Percentiles rank a stretch among this genome's conserved stretches.
Conservation (phyloP, 805 yeast genomes). For the Metschnikowia santaceciliae region DNA sequence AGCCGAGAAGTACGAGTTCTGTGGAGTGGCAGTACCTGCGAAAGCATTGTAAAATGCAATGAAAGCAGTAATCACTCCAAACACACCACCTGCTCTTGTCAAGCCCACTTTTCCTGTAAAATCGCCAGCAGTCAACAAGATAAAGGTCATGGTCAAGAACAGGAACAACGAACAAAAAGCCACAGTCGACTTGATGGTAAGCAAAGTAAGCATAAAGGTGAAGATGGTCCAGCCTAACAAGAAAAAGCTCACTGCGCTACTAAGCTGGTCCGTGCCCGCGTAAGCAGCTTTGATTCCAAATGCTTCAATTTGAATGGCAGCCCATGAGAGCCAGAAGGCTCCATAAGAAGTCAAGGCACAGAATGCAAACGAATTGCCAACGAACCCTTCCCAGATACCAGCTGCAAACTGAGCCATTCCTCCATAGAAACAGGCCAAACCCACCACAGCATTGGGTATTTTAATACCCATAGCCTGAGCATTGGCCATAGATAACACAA, state of each 20-base stretch:
- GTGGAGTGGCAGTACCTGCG: conserved; percentile 34
- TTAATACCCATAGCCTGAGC: conserved; percentile 20
- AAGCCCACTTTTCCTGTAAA: conserved; percentile 24
- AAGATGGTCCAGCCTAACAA: conserved; percentile 40
- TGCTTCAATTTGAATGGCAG: conserved; percentile 53
- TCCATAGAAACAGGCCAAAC: conserved; percentile 19
- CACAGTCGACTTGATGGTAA: conserved; percentile 37
- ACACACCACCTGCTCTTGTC: conserved; percentile 38
- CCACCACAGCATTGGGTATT: conserved; percentile 14
- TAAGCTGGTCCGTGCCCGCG: conserved; percentile 24
- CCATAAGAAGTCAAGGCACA: conserved; percentile 35
- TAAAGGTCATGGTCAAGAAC: conserved; percentile 30
- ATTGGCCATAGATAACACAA: conserved; percentile 18
- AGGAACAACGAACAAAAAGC: conserved; percentile 33
- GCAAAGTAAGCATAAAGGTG: conserved; percentile 33
- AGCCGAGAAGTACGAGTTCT: conserved; percentile 35
- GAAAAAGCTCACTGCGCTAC: conserved; percentile 34
- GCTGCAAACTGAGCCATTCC: conserved; percentile 19
- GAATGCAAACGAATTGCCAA: conserved; percentile 19
- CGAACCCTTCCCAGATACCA: conserved; percentile 19
- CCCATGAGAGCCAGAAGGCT: conserved; percentile 67
- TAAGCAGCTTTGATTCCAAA: conserved; percentile 57
- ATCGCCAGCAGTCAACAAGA: conserved; percentile 35
- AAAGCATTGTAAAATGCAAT: conserved; percentile 40
- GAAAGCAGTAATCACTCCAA: conserved; percentile 40